Conservation (phyloP, 306 rosid genomes). For the Malus sylvestris region DNA sequence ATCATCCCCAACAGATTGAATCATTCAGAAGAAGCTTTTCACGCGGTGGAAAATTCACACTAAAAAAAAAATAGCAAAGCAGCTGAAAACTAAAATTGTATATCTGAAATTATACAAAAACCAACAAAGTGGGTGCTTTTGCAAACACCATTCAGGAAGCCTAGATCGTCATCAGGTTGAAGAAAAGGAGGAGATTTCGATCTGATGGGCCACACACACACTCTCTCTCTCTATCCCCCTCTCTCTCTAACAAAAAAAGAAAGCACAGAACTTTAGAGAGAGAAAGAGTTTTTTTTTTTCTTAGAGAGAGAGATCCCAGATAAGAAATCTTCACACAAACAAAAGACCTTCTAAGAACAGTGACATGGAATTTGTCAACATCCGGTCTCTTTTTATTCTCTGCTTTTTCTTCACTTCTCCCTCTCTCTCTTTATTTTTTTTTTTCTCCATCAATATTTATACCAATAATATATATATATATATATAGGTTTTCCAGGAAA, state of each 20-base stretch:
- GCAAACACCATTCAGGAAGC: constrained; percentile 60
- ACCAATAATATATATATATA: constrained; percentile 6
- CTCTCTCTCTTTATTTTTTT: constrained; percentile 9
- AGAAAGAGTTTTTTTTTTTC: constrained; percentile 24
- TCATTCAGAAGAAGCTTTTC: constrained; percentile 36
- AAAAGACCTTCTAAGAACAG: constrained; percentile 98
- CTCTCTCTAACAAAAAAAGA: constrained; percentile 18
- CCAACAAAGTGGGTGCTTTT: constrained; percentile 42
- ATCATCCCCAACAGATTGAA: constrained; percentile 41
- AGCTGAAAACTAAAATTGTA: constrained; percentile 16
- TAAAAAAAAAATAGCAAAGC: constrained; percentile 28
- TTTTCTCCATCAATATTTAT: constrained; percentile 2
- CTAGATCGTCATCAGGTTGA: constrained; percentile 68
- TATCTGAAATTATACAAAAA: constrained; percentile 27
- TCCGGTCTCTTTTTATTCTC: constrained; percentile 99
- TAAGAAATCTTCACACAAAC: constrained; percentile 92
- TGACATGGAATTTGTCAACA: constrained; percentile 99
- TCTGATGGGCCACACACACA: constrained; percentile 84
- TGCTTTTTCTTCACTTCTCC: constrained; percentile 75
- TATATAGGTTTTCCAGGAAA: constrained; percentile 26
- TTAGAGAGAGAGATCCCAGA: constrained; percentile 89
- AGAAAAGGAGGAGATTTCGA: constrained; percentile 58
- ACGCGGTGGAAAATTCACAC: constrained; percentile 34
- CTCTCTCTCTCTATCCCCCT: constrained; percentile 21
- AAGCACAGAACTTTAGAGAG: constrained; percentile 26